Evolutionary conservation across 108 stramenopile species (phyloP).

Genomic region (Seminavis robusta): DNA sequence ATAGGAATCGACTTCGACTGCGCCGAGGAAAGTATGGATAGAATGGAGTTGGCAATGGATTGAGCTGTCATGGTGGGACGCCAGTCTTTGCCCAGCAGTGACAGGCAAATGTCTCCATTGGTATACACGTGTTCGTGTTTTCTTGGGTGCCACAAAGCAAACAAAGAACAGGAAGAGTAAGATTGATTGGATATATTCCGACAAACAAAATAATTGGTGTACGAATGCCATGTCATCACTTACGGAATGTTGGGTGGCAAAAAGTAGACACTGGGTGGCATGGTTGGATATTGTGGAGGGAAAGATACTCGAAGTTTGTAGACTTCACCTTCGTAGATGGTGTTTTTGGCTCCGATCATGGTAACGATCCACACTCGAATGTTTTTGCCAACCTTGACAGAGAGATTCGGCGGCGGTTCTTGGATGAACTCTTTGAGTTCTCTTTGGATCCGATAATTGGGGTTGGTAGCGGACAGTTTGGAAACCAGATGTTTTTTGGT

Average conservation of each 20-base stretch:
- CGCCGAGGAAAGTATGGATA: conserved; percentile 89
- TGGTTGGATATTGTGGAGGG: conserved; percentile 86
- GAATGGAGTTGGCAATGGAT: conserved; percentile 83
- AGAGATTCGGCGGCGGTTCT: conserved; percentile 77
- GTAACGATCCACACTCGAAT: conserved; percentile 92
- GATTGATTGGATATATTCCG: not conserved
- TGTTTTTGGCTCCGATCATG: conserved; percentile 73
- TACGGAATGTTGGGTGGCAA: conserved; percentile 54
- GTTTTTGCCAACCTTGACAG: conserved; percentile 86
- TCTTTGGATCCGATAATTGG: conserved; percentile 83
- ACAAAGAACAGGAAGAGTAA: conserved; percentile 7
- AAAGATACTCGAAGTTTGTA: conserved; percentile 87
- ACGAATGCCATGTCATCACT: not conserved
- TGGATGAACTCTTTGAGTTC: conserved; percentile 83
- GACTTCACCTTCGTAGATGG: conserved; percentile 91
- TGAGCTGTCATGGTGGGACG: conserved; percentile 94
- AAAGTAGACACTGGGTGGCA: conserved; percentile 93
- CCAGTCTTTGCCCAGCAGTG: conserved; percentile 94
- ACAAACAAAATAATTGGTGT: not conserved
- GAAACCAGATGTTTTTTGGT: conserved; percentile 56
- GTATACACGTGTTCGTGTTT: conserved; percentile 96
- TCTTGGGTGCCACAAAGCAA: no score
- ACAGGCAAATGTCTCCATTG: conserved; percentile 97
- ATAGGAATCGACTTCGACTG: conserved; percentile 88
- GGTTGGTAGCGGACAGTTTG: conserved; percentile 58